Evolutionary conservation across 495 filamentous ascomycete genomes (phyloP), one percentile per base, ranked within the genome.

Genomic region (Pyrenula massariospora): DNA sequence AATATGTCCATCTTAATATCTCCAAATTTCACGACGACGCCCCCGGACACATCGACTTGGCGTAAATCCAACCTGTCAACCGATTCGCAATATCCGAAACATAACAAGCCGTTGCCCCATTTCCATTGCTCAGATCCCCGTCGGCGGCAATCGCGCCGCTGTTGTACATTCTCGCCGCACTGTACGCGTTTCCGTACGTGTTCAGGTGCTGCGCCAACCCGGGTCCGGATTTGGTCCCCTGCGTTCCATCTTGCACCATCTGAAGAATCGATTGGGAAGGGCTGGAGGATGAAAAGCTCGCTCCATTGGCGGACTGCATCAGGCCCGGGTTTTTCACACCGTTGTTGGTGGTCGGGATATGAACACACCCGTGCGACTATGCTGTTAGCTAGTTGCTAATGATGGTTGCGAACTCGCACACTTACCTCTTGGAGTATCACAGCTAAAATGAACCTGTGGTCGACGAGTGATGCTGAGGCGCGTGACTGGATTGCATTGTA

Each of bases 51-150:
- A 15, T 56, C 53, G 59, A 65, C 49, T 62, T 50, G 20, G 52
- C 5, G 31, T 67, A 59, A 10, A 63, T 56, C 70, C 68, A 71
- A 12, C 69, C 69, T 15, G 58, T 66, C 56, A 72, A 54, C 19
- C 70, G 58, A 57, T 73, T 73, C 19, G 71, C 70, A 42, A 73
- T 60, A 49, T 73, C 70, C 22, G 58, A 65, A 48, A 73, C 70
- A 53, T 73, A 73, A 49, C 58, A 59, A 42, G 56, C 56, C 21
- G 69, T 69, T 3, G 71, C 71, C 12, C 66, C 66, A 25, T 57
- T 12, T 25, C 62, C 63, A 47, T 73, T 58, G 20, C 56, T 60
- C 22, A 73, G 59, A 57, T 73, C 56, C 11, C 42, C 49, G 50
- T 57, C 54, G 19, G 50, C 19, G 57, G 70, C 62, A 12, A 71